Conservation (phyloP, 148 eudicot genomes). For the Linanthus parryae region DNA sequence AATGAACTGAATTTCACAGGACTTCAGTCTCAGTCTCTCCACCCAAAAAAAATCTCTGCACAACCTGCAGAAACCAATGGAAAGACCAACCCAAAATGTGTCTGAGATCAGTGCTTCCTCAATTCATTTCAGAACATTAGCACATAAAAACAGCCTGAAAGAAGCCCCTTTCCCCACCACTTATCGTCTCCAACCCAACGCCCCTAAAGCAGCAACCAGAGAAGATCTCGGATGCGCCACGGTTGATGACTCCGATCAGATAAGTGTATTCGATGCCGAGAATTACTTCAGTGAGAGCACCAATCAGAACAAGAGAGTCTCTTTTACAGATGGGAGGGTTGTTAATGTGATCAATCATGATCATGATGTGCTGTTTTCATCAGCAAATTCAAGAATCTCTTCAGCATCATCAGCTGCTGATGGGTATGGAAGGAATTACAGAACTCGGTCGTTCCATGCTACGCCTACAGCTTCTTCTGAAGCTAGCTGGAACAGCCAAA, state of each 20-base stretch:
- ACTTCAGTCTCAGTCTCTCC: conserved; percentile 1
- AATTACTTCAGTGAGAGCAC: conserved; percentile 53
- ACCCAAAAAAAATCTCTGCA: background rate
- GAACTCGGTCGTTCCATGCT: conserved; percentile 45
- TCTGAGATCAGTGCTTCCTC: conserved; percentile 31
- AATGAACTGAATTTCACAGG: background rate
- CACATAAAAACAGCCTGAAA: conserved; percentile 13
- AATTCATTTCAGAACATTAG: conserved; percentile 23
- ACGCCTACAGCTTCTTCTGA: conserved; percentile 86
- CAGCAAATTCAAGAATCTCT: conserved; percentile 36
- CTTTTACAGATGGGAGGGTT: too few relatives aligned
- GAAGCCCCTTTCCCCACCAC: conserved; percentile 37
- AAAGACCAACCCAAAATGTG: conserved; percentile 4
- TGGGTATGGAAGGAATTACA: conserved; percentile 27
- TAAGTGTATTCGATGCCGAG: conserved; percentile 74
- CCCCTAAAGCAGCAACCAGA: conserved; percentile 2
- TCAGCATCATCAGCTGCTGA: conserved; percentile 43
- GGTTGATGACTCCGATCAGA: conserved; percentile 44
- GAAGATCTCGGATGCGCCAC: conserved; percentile 5
- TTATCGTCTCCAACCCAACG: conserved; percentile 23
- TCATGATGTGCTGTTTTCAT: background rate
- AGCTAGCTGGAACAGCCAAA: conserved; percentile 87
- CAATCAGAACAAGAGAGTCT: conserved; percentile 19
- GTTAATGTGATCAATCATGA: background rate
- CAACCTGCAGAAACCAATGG: background rate